Evolutionary conservation across 768 basidiomycete genomes (phyloP), one percentile per base, ranked within the genome.

Genomic region (Mycena chlorophos): DNA sequence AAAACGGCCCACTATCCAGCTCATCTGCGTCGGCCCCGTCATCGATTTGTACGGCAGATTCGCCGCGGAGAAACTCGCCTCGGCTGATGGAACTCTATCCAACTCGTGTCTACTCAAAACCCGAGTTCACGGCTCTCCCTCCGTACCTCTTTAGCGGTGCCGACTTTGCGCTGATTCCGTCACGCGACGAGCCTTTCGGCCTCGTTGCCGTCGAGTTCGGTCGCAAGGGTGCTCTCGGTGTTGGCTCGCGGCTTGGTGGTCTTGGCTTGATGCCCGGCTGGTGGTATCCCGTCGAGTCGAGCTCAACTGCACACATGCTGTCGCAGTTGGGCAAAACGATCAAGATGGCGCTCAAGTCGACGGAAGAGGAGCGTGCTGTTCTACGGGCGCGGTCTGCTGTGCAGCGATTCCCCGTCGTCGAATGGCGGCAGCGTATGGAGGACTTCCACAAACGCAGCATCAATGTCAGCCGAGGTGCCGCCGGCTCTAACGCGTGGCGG

Each of bases 231-330:
- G 94, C 94, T 52, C 83, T 97, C 50, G 94, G 94, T 75, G 94
- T 97, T 62, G 94, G 94, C 62, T 86, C 88, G 76, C 89, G 94
- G 64, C 80, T 96, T 20, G 94, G 94, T 67, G 94, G 94, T 77
- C 81, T 97, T 40, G 94, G 94, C 72, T 76, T 97, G 56, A 97
- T 97, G 94, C 94, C 94, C 68, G 56, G 54, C 56, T 16, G 94
- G 92, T 97, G 94, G 94, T 96, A 94, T 80, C 94, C 94, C 47
- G 94, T 97, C 37, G 94, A 96, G 73, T 96, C 93, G 0, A 93
- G 78, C 59, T 88, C 94, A 25, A 94, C 93, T 4, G 87, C 86
- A 31, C 94, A 97, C 74, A 91, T 97, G 92, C 75, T 94, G 66
- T 96, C 94, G 13, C 94, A 97, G 68, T 73, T 96, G 57, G 88